Evolutionary conservation across 345 rosid genomes (phyloP).

Genomic region (Bruguiera parviflora): DNA sequence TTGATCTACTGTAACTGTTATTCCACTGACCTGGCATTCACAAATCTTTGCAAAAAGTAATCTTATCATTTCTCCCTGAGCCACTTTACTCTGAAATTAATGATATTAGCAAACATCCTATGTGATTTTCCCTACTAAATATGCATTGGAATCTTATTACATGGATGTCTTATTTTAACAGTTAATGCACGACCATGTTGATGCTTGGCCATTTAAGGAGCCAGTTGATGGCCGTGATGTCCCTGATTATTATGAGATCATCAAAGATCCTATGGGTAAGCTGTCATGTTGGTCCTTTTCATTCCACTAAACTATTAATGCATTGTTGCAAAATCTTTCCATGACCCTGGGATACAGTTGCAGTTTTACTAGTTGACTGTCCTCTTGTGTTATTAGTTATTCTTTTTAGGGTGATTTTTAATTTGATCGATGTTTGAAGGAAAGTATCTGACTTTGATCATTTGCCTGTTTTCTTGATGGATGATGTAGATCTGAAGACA

Average conservation of each 20-base stretch:
- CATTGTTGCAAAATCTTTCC: too few relatives aligned
- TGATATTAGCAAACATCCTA: background rate
- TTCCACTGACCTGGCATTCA: too few relatives aligned
- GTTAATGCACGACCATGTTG: conserved; percentile 92
- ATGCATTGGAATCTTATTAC: conserved; percentile 11
- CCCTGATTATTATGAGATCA: conserved; percentile 96
- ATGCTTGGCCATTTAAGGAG: conserved; percentile 99
- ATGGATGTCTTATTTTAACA: conserved; percentile 21
- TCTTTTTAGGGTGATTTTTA: too few relatives aligned
- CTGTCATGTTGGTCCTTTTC: background rate
- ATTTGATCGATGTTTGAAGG: too few relatives aligned
- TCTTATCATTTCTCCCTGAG: background rate
- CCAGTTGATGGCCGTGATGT: conserved; percentile 94
- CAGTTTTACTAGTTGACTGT: background rate
- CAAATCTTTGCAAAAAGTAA: too few relatives aligned
- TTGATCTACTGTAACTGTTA: too few relatives aligned
- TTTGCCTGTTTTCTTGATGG: background rate
- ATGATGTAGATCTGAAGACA: conserved; percentile 76
- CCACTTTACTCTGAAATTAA: background rate
- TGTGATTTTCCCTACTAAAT: background rate
- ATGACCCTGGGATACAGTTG: background rate
- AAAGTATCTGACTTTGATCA: too few relatives aligned
- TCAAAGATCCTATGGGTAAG: conserved; percentile 98
- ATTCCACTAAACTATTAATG: background rate
- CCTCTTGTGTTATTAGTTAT: too few relatives aligned